phyloP scores from a whole-genome alignment of 495 filamentous ascomycete species.

The Podospora sp. region DNA sequence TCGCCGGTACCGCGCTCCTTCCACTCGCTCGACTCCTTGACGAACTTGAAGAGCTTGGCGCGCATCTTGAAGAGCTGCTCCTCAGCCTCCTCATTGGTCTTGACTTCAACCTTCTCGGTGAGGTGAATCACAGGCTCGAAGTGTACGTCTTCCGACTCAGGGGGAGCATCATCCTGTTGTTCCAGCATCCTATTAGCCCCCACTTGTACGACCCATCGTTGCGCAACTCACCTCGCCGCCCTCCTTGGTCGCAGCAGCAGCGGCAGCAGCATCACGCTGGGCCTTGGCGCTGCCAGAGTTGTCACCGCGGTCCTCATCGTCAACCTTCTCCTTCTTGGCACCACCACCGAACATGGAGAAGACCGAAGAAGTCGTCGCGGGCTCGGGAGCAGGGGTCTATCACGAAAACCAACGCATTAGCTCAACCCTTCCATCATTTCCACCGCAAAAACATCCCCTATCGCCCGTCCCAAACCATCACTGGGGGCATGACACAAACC shows the following conservation, averaged over 20 bases:
- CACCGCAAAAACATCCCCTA: neutral
- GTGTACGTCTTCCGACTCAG: slow-evolving; percentile 87
- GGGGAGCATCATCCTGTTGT: slow-evolving; percentile 62
- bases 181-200: slow-evolving; percentile 21
- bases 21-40: slow-evolving; percentile 88
- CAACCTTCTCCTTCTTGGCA: slow-evolving; percentile 79
- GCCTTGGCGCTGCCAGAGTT: slow-evolving; percentile 85
- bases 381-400: slow-evolving; percentile 22
- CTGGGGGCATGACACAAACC: slow-evolving; percentile 22
- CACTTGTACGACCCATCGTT: neutral
- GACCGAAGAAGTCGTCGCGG: slow-evolving; percentile 56
- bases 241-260: slow-evolving; percentile 47
- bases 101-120: slow-evolving; percentile 92
- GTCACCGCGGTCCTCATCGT: slow-evolving; percentile 71
- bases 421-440: neutral
- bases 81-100: slow-evolving; percentile 98
- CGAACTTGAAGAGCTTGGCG: slow-evolving; percentile 98
- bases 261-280: slow-evolving; percentile 67
- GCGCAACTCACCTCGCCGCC: slow-evolving; percentile 44
- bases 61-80: slow-evolving; percentile 99
- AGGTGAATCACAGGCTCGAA: slow-evolving; percentile 95
- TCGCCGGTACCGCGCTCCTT: slow-evolving; percentile 99
- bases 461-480: neutral
- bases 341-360: slow-evolving; percentile 99
- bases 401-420: neutral